Evolutionary conservation across 2,329 filamentous ascomycete genomes (phyloP), one percentile per base, ranked within the genome.

Genomic region (Colletotrichum sp.): DNA sequence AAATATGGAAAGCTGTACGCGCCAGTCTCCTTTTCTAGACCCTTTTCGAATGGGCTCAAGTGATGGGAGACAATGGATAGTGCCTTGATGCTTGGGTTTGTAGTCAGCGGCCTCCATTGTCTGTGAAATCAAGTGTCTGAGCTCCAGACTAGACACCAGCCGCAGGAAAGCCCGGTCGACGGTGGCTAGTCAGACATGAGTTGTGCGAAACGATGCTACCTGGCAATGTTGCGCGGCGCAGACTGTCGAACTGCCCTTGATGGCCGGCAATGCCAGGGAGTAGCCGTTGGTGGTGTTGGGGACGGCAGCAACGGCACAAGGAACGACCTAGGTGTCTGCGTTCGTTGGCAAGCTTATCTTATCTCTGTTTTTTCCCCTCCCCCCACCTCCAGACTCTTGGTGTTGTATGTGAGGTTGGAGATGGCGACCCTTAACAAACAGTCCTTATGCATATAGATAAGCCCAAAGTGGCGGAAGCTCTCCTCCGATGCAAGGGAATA

Each of bases 351-450:
- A 26, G 24, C 32, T 75, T 72, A 32, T 63, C 72, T 72, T 67
- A 71, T 61, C 68, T 39, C 36, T 72, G 18, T 12, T 48, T 66
- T 52, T 5, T 14, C 34, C 36, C 57, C 55, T n/a, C 61, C 36
- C 59, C 24, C 39, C 36, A 66, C 72, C n/a, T 34, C 59, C 43
- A 52, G 43, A 52, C 43, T 52, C 21, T 52, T 36, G 10, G 34
- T 43, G 72, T 55, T 30, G 72, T 39, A 48, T n/a, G 32, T 39
- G 52, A 72, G 36, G 55, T n/a, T 36, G 55, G 30, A 34, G 30
- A 67, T 63, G 43, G 43, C 66, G 68, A 72, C 72, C 66, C 68
- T 75, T 39, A 66, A 32, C 48, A 71, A 74, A 21, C 21, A 48
- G 32, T 6, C n/a, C 21, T 48, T 66, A 74, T 61, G 52, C 72